A percentile compares a stretch with the other conserved stretches of the same genome.
phyloP scores from a whole-genome alignment of 2,329 filamentous ascomycete genomes.

The Colletotrichum agaves region DNA sequence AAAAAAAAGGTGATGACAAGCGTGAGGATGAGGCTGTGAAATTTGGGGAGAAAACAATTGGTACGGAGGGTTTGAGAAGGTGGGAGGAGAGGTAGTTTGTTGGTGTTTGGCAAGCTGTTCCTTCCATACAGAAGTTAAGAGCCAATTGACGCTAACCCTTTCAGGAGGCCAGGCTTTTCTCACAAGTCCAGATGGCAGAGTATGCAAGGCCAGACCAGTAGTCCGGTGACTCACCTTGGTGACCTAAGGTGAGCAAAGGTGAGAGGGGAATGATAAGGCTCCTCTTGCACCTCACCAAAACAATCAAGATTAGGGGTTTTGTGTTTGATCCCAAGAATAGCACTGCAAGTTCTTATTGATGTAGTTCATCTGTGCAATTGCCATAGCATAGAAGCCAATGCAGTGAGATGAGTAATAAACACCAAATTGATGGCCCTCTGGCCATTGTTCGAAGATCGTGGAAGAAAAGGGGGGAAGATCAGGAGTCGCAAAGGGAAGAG shows the following conservation, averaged over 20 bases:
- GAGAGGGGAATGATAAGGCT: neutral
- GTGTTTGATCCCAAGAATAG: too few species aligned
- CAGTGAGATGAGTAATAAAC: too few species aligned
- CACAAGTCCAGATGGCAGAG: neutral
- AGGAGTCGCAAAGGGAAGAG: too few species aligned
- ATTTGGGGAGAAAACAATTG: too few species aligned
- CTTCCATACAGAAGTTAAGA: neutral
- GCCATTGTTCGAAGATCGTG: too few species aligned
- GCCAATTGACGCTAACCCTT: neutral
- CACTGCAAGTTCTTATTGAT: too few species aligned
- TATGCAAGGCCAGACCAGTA: neutral
- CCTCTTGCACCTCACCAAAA: neutral
- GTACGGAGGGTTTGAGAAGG: neutral
- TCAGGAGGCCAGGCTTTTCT: neutral
- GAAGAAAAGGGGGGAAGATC: too few species aligned
- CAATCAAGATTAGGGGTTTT: neutral
- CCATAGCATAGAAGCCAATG: too few species aligned
- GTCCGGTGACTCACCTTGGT: neutral
- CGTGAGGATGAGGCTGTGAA: too few species aligned
- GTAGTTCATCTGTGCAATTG: too few species aligned
- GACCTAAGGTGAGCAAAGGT: conserved; percentile 6
- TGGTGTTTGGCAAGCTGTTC: neutral
- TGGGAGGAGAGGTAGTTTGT: neutral
- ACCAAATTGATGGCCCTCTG: too few species aligned
- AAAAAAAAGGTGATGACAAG: too few species aligned